Evolutionary conservation across 2,329 filamentous ascomycete species (phyloP), one percentile per base, ranked within the genome.

Genomic region (Xylaria sp.): DNA sequence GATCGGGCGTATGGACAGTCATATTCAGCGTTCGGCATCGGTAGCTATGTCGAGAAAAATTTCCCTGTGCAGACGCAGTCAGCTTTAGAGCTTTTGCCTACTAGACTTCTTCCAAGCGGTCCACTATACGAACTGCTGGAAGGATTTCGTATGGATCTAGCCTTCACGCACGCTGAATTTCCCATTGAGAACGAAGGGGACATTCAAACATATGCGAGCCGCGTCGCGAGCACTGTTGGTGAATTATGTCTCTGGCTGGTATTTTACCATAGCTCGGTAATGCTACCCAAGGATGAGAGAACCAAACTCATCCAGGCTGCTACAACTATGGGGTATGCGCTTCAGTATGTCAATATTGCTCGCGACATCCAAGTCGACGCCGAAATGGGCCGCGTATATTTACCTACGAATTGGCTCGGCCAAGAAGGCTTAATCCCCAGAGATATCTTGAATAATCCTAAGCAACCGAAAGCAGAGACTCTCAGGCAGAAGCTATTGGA

Each of bases 311-410:
- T 90, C 15, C 75, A 81, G 18, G 86, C 89, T 0, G 90, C 90
- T 0, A 83, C 84, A 23, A 82, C 84, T 34, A 93, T 93, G 91
- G 92, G 92, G 0, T 85, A 91, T 41, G 91, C 91, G 1, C 81
- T 94, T n/a, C 91, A 94, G 75, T 93, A 91, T 74, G 88, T 92
- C 74, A 94, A 94, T 75, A 93, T 94, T 70, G 89, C 91, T 2
- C 88, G 92, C 25, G 92, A 94, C 74, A 89, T 94, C n/a, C 79
- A 82, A 3, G 88, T 89, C 2, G 92, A 94, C 74, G 90, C 91
- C 0, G 80, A 81, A 15, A 88, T 92, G 44, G 84, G 84, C 1
- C 86, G 92, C 7, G 90, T 92, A 7, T 94, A 94, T 76, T 80
- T 94, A 4, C 92, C 92, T 0, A 82, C 83, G 0, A 80, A 80